Evolutionary conservation across 768 basidiomycete genomes (phyloP).

Genomic region (Russula dissimulans): DNA sequence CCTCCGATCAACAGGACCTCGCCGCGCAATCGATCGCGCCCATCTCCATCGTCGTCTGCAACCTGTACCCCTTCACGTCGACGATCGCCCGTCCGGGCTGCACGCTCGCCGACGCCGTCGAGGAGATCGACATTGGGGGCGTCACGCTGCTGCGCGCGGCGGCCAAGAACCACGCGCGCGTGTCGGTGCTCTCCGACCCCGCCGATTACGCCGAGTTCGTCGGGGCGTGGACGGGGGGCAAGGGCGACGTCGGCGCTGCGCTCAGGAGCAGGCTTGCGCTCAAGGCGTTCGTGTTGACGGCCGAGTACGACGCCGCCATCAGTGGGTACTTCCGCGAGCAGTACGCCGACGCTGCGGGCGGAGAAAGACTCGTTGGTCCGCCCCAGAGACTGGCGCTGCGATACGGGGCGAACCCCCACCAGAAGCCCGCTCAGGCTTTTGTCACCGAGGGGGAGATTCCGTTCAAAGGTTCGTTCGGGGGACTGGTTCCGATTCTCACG

Average conservation of each 20-base stretch:
- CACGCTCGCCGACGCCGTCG: constrained; percentile 86
- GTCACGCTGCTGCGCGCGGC: constrained; percentile 96
- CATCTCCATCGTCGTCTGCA: constrained; percentile 97
- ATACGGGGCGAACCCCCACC: constrained; percentile 97
- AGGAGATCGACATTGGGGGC: constrained; percentile 98
- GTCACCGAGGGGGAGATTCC: constrained; percentile 83
- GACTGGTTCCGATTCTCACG: neutral
- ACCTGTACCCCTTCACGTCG: constrained; percentile 92
- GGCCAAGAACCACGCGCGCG: constrained; percentile 95
- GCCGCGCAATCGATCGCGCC: constrained; percentile 76
- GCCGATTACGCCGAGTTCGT: constrained; percentile 81
- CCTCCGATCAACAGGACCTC: constrained; percentile 84
- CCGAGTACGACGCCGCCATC: constrained; percentile 91
- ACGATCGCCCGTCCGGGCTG: constrained; percentile 85
- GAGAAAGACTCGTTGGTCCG: constrained; percentile 52
- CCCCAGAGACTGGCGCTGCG: constrained; percentile 81
- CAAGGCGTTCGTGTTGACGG: constrained; percentile 97
- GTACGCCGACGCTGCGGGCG: constrained; percentile 76
- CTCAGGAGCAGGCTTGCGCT: constrained; percentile 76
- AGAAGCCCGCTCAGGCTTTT: constrained; percentile 96
- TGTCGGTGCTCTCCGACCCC: constrained; percentile 83
- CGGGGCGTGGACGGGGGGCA: constrained; percentile 59
- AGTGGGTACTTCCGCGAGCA: constrained; percentile 94
- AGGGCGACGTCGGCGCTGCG: constrained; percentile 64
- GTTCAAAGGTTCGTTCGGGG: constrained; percentile 74